Base-by-base conservation (phyloP, 1,284 basidiomycete genomes). In the Dichomitus squalens region DNA sequence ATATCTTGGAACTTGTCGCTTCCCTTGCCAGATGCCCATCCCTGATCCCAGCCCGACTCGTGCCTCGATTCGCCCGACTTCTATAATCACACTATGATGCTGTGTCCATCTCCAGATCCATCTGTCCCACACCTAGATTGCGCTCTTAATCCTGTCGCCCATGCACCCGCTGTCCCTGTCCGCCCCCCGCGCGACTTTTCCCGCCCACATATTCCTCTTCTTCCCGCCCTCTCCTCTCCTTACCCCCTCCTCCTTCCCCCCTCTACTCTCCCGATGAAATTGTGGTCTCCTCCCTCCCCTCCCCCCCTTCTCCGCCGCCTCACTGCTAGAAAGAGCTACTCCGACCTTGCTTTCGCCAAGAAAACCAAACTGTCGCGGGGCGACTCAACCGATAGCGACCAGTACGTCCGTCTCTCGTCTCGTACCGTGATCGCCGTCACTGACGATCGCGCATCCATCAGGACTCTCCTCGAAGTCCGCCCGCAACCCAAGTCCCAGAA, bases 81-180 rank as follows among this genome's bases (percentile, higher is more conserved):
- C 52, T 35, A n/a, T n/a, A n/a, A n/a, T n/a, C n/a, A n/a, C n/a
- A n/a, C 21, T 33, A 58, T 63, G 41, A 63, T 60, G 55, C 61
- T 53, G 56, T 60, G 58, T 52, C 16, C 43, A 48, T 31, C 21
- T 20, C 43, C 20, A 49, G 36, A 33, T 38, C 56, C 49, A 60
- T 60, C 57, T 57, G 53, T 59, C 58, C 47, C 39, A 38, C 33
- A 16, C 40, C 36, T 29, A 36, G 40, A 29, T 36, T 49, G 38
- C 51, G 12, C 27, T 7, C 39, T 53, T 53, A 39, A 52, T 43
- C 34, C 58, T 53, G 23, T 14, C 49, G 39, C 39, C 49, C 27
- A 36, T 23, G 43, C 16, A 7, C 36, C 54, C 55, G 51, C 50
- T 46, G 40, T 44, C 43, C 55, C 23, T 51, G 33, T 18, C 16